These are phyloP conservation scores for Gynostemma pentaphyllum DNA, from an alignment of 306 rosid species.

Conservation along the genomic window DNA sequence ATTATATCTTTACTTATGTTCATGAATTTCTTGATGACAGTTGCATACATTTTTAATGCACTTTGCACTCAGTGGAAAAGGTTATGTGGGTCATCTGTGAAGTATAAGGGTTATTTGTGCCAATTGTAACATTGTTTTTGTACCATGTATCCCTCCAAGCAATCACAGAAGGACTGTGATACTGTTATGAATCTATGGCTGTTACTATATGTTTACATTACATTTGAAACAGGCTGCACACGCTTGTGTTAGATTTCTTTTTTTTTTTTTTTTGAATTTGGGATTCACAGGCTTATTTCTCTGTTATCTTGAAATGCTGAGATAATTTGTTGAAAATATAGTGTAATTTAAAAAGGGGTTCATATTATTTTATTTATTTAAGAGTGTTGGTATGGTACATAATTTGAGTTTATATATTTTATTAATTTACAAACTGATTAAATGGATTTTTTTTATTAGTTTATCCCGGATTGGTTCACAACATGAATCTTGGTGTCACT, in stretches of 20 bases:
- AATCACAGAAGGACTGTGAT: not conserved
- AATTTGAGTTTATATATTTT: too few relatives aligned
- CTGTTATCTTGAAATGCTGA: not conserved
- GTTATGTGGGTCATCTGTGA: not conserved
- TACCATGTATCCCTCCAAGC: not conserved
- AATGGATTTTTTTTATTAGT: not conserved
- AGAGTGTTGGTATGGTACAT: too few relatives aligned
- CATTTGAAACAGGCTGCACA: not conserved
- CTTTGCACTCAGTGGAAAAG: not conserved
- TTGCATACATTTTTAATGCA: not conserved
- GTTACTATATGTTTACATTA: not conserved
- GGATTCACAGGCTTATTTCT: not conserved
- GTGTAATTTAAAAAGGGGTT: too few relatives aligned
- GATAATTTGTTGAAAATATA: not conserved
- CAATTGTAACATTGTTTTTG: not conserved
- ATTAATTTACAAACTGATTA: not conserved
- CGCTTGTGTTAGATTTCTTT: not conserved
- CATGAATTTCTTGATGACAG: not conserved
- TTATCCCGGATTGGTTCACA: not conserved
- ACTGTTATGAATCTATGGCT: constrained; percentile 2
- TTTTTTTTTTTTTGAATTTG: not conserved
- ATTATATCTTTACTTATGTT: not conserved
- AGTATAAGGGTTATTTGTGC: not conserved
- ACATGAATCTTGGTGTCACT: not conserved
- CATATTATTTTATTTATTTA: too few relatives aligned